phyloP scores from a whole-genome alignment of 1,284 basidiomycete species.

The Testicularia cyperi region DNA sequence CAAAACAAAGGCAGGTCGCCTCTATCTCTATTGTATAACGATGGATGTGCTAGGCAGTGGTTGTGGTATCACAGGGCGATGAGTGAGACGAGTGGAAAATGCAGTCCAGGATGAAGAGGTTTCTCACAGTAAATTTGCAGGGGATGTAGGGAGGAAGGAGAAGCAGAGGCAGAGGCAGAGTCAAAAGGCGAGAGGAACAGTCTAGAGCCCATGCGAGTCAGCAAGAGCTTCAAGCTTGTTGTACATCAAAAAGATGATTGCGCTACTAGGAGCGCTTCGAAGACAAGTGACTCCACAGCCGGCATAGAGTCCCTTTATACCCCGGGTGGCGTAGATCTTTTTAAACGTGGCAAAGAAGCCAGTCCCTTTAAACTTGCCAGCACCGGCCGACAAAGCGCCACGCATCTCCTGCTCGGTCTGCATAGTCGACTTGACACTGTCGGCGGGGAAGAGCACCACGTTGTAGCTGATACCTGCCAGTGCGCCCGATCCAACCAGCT shows the following conservation, averaged over 20 bases:
- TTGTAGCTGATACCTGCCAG: conserved; percentile 85
- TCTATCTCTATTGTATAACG: too few relatives aligned
- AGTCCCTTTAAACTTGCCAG: conserved; percentile 62
- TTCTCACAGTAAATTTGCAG: too few relatives aligned
- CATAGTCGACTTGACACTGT: conserved; percentile 90
- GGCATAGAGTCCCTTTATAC: conserved; percentile 83
- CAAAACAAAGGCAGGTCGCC: too few relatives aligned
- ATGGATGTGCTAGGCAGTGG: too few relatives aligned
- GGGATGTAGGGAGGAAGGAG: too few relatives aligned
- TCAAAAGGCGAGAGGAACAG: background rate
- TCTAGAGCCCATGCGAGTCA: conserved; percentile 38
- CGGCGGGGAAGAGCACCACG: conserved; percentile 66
- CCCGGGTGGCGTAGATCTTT: conserved; percentile 75
- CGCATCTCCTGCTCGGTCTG: conserved; percentile 89
- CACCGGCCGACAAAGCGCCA: background rate
- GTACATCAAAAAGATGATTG: conserved; percentile 47
- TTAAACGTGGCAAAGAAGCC: conserved; percentile 73
- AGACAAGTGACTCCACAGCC: conserved; percentile 89
- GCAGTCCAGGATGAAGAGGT: too few relatives aligned
- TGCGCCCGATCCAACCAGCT: conserved; percentile 83
- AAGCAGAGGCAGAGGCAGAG: too few relatives aligned
- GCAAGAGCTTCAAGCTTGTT: conserved; percentile 51
- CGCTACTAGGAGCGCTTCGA: conserved; percentile 71
- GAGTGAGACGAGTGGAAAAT: too few relatives aligned
- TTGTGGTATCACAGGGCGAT: too few relatives aligned